phyloP scores from a whole-genome alignment of 2,329 filamentous ascomycete genomes.

The Fonsecaea monophora region DNA sequence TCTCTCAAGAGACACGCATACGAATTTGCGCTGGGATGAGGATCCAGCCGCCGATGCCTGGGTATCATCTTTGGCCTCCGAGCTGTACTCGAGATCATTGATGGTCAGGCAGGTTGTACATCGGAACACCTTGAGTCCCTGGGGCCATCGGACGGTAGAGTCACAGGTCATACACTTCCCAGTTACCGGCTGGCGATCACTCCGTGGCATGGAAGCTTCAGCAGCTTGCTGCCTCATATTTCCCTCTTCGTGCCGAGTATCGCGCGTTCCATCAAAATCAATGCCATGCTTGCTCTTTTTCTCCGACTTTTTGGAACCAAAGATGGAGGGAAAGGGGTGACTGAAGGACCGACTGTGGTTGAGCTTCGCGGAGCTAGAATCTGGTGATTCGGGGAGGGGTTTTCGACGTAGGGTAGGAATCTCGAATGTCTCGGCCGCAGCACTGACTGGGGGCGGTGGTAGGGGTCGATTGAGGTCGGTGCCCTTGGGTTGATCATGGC shows the following conservation, averaged over 20 bases:
- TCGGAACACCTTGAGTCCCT: slow-evolving; percentile 73
- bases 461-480: slow-evolving; percentile 37
- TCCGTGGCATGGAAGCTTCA: slow-evolving; percentile 36
- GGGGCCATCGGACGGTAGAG: slow-evolving; percentile 79
- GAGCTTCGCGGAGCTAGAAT: slow-evolving; percentile 31
- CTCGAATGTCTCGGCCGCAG: slow-evolving; percentile 39
- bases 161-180: slow-evolving; percentile 88
- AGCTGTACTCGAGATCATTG: slow-evolving; percentile 71
- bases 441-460: slow-evolving; percentile 34
- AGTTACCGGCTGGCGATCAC: slow-evolving; percentile 66
- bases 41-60: slow-evolving; percentile 3
- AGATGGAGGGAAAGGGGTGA: slow-evolving; percentile 77
- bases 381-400: slow-evolving; percentile 28
- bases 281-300: slow-evolving; percentile 58
- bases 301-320: slow-evolving; percentile 62
- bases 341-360: slow-evolving; percentile 73
- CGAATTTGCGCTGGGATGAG: slow-evolving; percentile 34
- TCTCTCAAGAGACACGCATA: slow-evolving; percentile 65
- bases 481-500: slow-evolving; percentile 19
- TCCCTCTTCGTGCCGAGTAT: slow-evolving; percentile 50
- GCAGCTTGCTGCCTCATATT: slow-evolving; percentile 40
- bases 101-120: slow-evolving; percentile 85
- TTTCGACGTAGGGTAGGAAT: slow-evolving; percentile 40
- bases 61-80: slow-evolving; percentile 32
- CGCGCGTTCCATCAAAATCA: slow-evolving; percentile 49